These are phyloP conservation scores for Salinomyces thailandicus DNA, from an alignment of 2,329 filamentous ascomycete species.

Conservation along the genomic window DNA sequence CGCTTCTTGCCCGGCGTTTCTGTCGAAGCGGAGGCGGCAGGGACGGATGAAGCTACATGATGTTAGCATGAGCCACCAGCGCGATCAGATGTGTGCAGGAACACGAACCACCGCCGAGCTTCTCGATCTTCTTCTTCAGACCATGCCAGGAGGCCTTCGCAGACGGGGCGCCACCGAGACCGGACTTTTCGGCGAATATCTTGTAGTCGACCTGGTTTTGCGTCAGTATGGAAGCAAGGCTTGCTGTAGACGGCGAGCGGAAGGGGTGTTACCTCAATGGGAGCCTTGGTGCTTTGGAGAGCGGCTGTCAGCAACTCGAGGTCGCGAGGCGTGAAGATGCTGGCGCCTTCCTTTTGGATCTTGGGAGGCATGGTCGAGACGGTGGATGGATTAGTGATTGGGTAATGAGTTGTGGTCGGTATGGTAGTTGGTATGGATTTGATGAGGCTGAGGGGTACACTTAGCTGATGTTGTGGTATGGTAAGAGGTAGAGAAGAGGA, in stretches of 20 bases:
- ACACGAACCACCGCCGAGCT: background rate
- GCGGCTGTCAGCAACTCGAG: constrained; percentile 12
- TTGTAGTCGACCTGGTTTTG: constrained; percentile 29
- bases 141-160: constrained; percentile 28
- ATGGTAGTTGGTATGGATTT: too few relatives aligned
- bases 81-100: too few relatives aligned
- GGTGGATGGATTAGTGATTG: too few relatives aligned
- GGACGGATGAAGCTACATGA: too few relatives aligned
- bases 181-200: constrained; percentile 26
- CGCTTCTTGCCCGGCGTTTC: constrained; percentile 4
- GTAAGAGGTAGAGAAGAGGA: too few relatives aligned
- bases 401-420: too few relatives aligned
- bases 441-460: too few relatives aligned
- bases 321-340: constrained; percentile 10
- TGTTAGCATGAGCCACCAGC: too few relatives aligned
- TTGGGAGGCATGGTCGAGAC: background rate
- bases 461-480: too few relatives aligned
- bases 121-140: constrained; percentile 32
- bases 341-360: constrained; percentile 1
- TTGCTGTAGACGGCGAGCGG: background rate
- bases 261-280: constrained; percentile 5
- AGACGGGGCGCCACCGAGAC: constrained; percentile 28
- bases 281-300: constrained; percentile 9
- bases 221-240: background rate
- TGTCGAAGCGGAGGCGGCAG: too few relatives aligned